Percentiles rank a stretch among this genome's conserved stretches.
Conservation (phyloP, 129 eudicot genomes). For the Saussurea involucrata region DNA sequence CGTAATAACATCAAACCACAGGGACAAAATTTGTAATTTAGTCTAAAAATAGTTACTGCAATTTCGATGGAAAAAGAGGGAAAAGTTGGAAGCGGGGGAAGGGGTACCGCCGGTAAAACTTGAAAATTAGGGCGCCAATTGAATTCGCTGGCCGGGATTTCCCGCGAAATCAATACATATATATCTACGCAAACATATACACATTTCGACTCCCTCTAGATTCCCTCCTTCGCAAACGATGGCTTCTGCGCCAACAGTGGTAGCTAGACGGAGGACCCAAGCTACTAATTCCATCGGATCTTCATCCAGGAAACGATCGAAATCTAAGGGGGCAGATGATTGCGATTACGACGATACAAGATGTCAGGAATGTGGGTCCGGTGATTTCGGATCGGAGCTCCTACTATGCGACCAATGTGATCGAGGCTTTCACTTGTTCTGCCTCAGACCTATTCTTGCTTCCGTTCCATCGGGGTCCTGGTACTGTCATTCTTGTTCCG, state of each 20-base stretch:
- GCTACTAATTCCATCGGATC: slow-evolving; percentile 41
- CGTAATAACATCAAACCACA: too few relatives aligned
- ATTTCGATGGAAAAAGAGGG: neutral
- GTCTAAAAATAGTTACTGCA: neutral
- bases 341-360: slow-evolving; percentile 35
- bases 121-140: slow-evolving; percentile 25
- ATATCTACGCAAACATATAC: neutral
- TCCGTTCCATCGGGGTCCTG: slow-evolving; percentile 68
- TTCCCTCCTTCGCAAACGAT: slow-evolving; percentile 1
- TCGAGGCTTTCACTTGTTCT: slow-evolving; percentile 72
- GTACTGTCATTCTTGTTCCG: slow-evolving; percentile 67
- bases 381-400: slow-evolving; percentile 53
- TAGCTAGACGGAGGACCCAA: slow-evolving; percentile 55
- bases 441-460: slow-evolving; percentile 68
- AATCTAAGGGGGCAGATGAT: slow-evolving; percentile 19
- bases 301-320: slow-evolving; percentile 6
- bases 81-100: too few relatives aligned
- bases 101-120: neutral
- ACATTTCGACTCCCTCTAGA: neutral
- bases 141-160: neutral
- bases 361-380: slow-evolving; percentile 92
- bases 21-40: too few relatives aligned
- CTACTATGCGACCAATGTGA: slow-evolving; percentile 86
- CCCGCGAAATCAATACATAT: slow-evolving; percentile 15
- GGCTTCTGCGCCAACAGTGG: slow-evolving; percentile 24